Evolutionary conservation across 805 yeast genomes (phyloP).

Genomic region (Candida vaughaniae): DNA sequence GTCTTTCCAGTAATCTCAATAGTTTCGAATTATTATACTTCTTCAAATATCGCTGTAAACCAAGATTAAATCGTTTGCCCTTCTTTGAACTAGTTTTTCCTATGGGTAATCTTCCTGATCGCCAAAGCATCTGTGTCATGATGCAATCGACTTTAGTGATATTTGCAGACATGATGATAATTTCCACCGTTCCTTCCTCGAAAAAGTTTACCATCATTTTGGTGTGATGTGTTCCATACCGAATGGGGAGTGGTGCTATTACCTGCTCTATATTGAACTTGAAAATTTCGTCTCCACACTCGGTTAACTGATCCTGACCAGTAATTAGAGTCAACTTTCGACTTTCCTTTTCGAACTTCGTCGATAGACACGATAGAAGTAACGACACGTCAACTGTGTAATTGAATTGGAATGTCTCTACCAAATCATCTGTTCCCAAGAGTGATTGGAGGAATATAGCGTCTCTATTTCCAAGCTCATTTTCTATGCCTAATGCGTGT

Average conservation of each 20-base stretch:
- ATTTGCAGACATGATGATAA: conserved; percentile 62
- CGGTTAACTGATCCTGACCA: conserved; percentile 14
- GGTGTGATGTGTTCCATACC: conserved; percentile 58
- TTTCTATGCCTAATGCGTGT: conserved; percentile 3
- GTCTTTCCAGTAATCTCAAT: conserved; percentile 20
- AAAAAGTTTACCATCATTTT: conserved; percentile 64
- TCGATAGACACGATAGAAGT: conserved; percentile 32
- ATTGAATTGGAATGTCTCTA: conserved; percentile 46
- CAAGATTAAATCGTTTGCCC: conserved; percentile 40
- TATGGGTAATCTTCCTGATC: conserved; percentile 43
- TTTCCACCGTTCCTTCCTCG: conserved; percentile 43
- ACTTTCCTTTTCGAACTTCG: conserved; percentile 16
- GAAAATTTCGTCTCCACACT: conserved; percentile 11
- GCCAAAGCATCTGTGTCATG: conserved; percentile 69
- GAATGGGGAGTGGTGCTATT: conserved; percentile 30
- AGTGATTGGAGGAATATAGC: conserved; percentile 26
- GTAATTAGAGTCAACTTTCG: conserved; percentile 30
- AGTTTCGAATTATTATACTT: conserved; percentile 38
- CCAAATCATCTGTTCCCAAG: conserved; percentile 31
- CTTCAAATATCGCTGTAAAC: conserved; percentile 43
- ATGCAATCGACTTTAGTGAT: conserved; percentile 54
- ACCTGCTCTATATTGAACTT: conserved; percentile 28
- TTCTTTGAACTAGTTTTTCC: conserved; percentile 10
- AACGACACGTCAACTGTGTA: conserved; percentile 45
- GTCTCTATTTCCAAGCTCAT: conserved; percentile 16